These are phyloP conservation scores for Apiotrichum gracile DNA, from an alignment of 1,284 basidiomycete genomes.

Conservation along the genomic window DNA sequence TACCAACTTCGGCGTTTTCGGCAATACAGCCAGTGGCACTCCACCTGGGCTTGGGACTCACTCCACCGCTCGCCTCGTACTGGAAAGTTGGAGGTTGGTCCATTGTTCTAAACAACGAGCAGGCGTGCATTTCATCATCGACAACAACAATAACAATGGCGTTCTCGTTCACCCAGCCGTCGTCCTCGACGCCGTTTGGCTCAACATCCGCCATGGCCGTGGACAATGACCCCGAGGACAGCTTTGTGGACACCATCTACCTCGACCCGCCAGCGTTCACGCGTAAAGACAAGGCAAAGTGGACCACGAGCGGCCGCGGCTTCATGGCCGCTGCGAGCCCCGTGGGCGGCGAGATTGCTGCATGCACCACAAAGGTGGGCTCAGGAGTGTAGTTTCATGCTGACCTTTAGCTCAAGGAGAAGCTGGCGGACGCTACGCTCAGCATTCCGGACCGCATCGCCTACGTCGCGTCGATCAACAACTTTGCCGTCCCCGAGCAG, in stretches of 20 bases:
- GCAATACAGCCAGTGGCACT: too few species aligned
- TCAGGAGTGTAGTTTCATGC: too few species aligned
- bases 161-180: too few species aligned
- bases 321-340: slow-evolving; percentile 28
- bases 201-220: not conserved
- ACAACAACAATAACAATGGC: too few species aligned
- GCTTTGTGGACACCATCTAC: slow-evolving; percentile 8
- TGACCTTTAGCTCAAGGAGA: too few species aligned
- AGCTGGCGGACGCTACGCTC: slow-evolving; percentile 10
- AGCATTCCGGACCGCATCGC: slow-evolving; percentile 26
- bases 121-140: slow-evolving; percentile 1
- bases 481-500: slow-evolving; percentile 25
- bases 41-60: too few species aligned
- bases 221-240: not conserved
- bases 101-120: too few species aligned
- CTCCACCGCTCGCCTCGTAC: too few species aligned
- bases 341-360: slow-evolving; percentile 31
- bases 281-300: slow-evolving; percentile 26
- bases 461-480: slow-evolving; percentile 27
- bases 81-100: too few species aligned
- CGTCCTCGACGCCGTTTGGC: too few species aligned
- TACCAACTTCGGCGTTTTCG: too few species aligned
- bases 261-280: slow-evolving; percentile 30
- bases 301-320: slow-evolving; percentile 29
- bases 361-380: slow-evolving; percentile 30